Evolutionary conservation across 495 filamentous ascomycete species (phyloP), one percentile per base, ranked within the genome.

Genomic region (Aspergillus ostianus): DNA sequence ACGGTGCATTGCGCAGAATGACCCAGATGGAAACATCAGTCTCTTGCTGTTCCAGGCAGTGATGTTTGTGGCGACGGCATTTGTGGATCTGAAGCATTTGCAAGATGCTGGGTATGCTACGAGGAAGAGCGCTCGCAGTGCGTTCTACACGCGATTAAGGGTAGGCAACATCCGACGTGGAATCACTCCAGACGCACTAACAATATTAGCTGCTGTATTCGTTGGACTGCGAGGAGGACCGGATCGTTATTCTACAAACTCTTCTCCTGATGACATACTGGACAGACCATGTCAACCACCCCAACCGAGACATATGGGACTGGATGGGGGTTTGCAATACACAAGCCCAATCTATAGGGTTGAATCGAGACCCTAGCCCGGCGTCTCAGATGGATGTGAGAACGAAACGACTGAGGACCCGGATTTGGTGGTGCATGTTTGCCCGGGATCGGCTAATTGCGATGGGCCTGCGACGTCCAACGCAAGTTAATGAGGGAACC

Each of bases 401-500:
- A 51, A 84, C 80, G 13, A 66, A 67, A 23, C 84, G 84, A 52
- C 67, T 95, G 44, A 90, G 90, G 79, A 90, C 87, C 64, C 80
- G 91, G 18, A 85, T 96, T 45, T 96, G 91, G 91, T 96, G 92
- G 92, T 90, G 89, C 47, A 85, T 89, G 58, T 93, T 91, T 66
- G 91, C 93, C 77, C 85, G 91, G n/a, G 92, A 96, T 73, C 87
- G 91, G 19, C 77, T 95, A 9, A 87, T 96, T 46, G 92, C 92
- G 4, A 80, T 96, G 53, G 92, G 90, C 2, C 88, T 95, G 87
- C 83, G 92, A 19, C 83, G 91, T 49, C 92, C 91, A 6, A 88
- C 89, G 4, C 80, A 91, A 60, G 90, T 96, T 72, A 93, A 95
- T 77, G 86, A 88, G 62, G 88, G 90, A 55, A 90, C 93, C 59